phyloP scores from a whole-genome alignment of 257 asterid species.

The Craterostigma plantagineum region DNA sequence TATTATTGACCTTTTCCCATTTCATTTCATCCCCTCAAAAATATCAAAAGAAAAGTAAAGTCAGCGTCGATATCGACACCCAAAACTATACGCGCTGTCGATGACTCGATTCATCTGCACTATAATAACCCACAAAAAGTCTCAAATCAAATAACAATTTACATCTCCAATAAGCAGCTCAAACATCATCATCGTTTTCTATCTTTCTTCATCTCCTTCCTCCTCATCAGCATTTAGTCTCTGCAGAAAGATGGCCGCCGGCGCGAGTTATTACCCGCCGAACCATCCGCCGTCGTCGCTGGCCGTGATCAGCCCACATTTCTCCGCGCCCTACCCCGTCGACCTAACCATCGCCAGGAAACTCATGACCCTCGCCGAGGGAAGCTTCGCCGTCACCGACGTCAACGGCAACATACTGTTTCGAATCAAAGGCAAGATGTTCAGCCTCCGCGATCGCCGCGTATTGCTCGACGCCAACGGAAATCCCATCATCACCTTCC shows the following conservation, averaged over 20 bases:
- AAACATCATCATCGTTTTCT: no score
- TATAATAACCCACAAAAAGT: no score
- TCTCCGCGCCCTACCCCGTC: slow-evolving; percentile 44
- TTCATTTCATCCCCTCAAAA: no score
- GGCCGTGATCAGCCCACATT: slow-evolving; percentile 50
- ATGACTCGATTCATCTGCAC: no score
- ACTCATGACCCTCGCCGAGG: slow-evolving; percentile 42
- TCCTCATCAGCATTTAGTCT: no score
- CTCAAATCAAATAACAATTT: no score
- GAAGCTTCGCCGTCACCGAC: slow-evolving; percentile 44
- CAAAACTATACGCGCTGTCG: no score
- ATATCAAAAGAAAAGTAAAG: no score
- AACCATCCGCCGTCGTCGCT: slow-evolving; percentile 8
- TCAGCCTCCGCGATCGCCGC: slow-evolving; percentile 59
- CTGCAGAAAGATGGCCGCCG: slow-evolving; percentile 13
- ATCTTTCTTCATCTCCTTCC: no score
- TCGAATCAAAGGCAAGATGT: slow-evolving; percentile 35
- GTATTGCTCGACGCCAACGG: slow-evolving; percentile 54
- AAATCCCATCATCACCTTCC: slow-evolving; percentile 48
- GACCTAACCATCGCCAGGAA: slow-evolving; percentile 46
- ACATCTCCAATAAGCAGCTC: no score
- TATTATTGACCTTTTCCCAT: no score
- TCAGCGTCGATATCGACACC: no score
- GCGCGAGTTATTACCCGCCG: slow-evolving; percentile 10
- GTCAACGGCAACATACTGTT: slow-evolving; percentile 46